phyloP scores from a whole-genome alignment of 805 yeast genomes.

The Barnettozyma botsteinii region DNA sequence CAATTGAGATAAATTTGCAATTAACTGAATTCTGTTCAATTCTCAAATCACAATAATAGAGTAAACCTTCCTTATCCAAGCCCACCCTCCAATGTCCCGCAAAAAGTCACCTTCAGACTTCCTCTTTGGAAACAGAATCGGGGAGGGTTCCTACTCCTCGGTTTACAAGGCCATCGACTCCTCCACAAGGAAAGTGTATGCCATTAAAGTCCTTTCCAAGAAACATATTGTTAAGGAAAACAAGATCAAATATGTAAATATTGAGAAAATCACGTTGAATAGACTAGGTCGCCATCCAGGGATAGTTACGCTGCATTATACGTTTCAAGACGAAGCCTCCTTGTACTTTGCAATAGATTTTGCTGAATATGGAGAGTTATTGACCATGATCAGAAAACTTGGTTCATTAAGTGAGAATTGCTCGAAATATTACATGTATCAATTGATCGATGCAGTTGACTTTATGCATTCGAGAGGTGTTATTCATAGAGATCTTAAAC shows the following conservation, averaged over 20 bases:
- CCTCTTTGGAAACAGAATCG: slow-evolving; percentile 75
- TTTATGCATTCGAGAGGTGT: slow-evolving; percentile 88
- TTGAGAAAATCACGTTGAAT: slow-evolving; percentile 87
- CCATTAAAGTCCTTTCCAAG: slow-evolving; percentile 87
- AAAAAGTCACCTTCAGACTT: slow-evolving; percentile 66
- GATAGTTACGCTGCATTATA: slow-evolving; percentile 82
- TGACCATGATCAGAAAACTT: slow-evolving; percentile 67
- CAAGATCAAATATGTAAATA: slow-evolving; percentile 92
- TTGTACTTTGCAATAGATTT: slow-evolving; percentile 89
- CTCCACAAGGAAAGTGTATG: slow-evolving; percentile 68
- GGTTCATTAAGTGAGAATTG: slow-evolving; percentile 76
- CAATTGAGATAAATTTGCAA: too few relatives aligned
- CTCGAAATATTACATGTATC: slow-evolving; percentile 75
- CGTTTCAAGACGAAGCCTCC: slow-evolving; percentile 88
- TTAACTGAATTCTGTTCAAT: too few relatives aligned
- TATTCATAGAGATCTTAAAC: slow-evolving; percentile 90
- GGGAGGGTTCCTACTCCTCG: slow-evolving; percentile 95
- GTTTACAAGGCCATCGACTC: slow-evolving; percentile 83
- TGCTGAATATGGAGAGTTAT: slow-evolving; percentile 92
- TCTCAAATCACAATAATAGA: too few relatives aligned
- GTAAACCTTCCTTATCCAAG: too few relatives aligned
- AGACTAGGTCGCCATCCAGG: slow-evolving; percentile 92
- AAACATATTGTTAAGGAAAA: slow-evolving; percentile 90
- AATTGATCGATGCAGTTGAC: slow-evolving; percentile 83
- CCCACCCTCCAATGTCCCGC: slow-evolving; percentile 29